Evolutionary conservation across 495 filamentous ascomycete species (phyloP), one percentile per base, ranked within the genome.

Genomic region (Aspergillus nanangensis): DNA sequence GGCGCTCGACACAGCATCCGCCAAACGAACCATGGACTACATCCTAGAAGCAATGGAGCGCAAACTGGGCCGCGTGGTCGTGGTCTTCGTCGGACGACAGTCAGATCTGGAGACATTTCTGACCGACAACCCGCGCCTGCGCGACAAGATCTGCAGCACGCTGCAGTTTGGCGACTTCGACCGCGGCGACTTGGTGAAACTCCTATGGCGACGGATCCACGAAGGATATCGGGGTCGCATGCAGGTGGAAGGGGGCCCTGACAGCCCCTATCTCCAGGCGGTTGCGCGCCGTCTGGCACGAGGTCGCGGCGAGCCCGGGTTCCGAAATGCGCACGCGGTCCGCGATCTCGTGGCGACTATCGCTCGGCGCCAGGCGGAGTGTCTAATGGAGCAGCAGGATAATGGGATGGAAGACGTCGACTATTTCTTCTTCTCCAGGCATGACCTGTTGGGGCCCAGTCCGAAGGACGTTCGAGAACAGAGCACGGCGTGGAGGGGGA

Each of bases 61-160:
- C 35, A 57, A 76, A 13, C 72, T 65, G 4, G 82, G 83, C 4
- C 82, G 83, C 52, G 60, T 87, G 3, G 75, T 82, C 1, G 81
- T 87, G 45, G 73, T 88, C 13, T 71, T 87, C 9, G 81, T 81
- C 2, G 83, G 84, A 1, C 84, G 86, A 58, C 70, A 70, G 34
- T 76, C 81, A 48, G 68, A 84, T 47, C 86, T 87, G 80, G 80
- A 85, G 55, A 63, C 65, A 14, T 85, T 87, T 62, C 84, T 83
- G 43, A 75, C 72, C 3, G 80, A 86, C 47, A 86, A 85, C 40
- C 81, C 82, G 4, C 81, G 82, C 5, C 61, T 87, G 13, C 64
- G 77, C 2, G 84, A 82, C 41, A 75, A 81, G 10, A 56, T 4
- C 71, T 87, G 51, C 83, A 64, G 77, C 22, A 60, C 66, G 8